Evolutionary conservation across 2,329 filamentous ascomycete species (phyloP).

Genomic region (Alternaria metachromatica): DNA sequence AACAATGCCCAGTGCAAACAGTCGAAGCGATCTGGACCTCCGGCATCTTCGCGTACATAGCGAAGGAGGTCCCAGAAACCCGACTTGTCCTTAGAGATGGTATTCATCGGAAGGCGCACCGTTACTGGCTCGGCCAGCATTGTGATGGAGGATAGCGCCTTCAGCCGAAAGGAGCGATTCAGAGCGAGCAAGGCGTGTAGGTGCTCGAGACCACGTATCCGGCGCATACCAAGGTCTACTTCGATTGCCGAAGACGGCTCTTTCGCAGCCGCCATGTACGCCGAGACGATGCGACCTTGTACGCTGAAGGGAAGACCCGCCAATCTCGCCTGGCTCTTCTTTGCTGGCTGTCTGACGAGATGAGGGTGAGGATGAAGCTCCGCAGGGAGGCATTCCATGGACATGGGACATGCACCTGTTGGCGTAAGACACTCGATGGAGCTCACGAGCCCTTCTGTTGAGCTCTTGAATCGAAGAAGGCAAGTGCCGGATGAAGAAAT

Average conservation of each 20-base stretch:
- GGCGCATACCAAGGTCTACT: background rate
- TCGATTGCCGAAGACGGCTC: background rate
- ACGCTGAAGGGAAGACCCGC: background rate
- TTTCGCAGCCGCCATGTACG: background rate
- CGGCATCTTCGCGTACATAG: background rate
- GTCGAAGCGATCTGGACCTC: background rate
- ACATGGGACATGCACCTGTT: background rate
- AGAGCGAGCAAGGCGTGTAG: background rate
- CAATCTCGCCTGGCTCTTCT: background rate
- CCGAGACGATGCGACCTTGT: background rate
- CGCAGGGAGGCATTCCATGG: background rate
- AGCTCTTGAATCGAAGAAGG: background rate
- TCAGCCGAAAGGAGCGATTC: background rate
- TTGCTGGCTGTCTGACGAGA: background rate
- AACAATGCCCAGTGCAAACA: background rate
- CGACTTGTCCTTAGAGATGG: background rate
- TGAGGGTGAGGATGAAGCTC: background rate
- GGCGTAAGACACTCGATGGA: background rate
- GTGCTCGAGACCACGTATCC: background rate
- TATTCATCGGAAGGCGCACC: background rate
- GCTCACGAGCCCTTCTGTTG: background rate
- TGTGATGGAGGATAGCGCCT: background rate
- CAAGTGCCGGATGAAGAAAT: background rate
- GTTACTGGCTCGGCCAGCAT: background rate
- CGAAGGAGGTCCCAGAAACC: background rate